A percentile compares a stretch with the other conserved stretches of the same genome.
Conservation (phyloP, 2,329 filamentous ascomycete genomes). For the Nemania sp. region DNA sequence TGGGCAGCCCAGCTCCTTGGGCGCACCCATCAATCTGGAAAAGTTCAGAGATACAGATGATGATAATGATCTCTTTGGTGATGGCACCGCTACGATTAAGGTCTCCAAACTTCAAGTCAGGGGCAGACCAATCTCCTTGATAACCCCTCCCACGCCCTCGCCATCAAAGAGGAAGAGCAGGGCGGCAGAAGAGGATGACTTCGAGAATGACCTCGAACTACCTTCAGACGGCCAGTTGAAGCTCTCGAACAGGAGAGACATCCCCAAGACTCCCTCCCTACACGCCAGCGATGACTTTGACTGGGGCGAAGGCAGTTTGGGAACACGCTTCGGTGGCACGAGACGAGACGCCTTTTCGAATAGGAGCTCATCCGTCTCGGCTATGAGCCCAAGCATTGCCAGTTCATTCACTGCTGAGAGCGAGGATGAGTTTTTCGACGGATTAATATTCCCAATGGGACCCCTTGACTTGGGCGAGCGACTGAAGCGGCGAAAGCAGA, state of each 20-base stretch:
- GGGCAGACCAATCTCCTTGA: conserved; percentile 45
- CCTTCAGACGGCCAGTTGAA: conserved; percentile 68
- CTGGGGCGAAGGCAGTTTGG: conserved; percentile 91
- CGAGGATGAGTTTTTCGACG: conserved; percentile 89
- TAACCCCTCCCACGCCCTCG: conserved; percentile 62
- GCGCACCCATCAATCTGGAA: conserved; percentile 61
- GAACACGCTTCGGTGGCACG: conserved; percentile 87
- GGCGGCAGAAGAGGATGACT: conserved; percentile 62
- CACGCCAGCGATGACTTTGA: conserved; percentile 77
- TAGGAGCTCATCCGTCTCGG: conserved; percentile 84
- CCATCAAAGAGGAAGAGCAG: conserved; percentile 56
- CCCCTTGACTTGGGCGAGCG: conserved; percentile 82
- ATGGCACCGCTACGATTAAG: conserved; percentile 70
- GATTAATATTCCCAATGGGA: conserved; percentile 82
- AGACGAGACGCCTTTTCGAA: conserved; percentile 77
- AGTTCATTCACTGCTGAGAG: conserved; percentile 92
- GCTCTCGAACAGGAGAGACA: conserved; percentile 64
- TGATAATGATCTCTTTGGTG: conserved; percentile 66
- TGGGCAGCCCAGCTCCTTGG: conserved; percentile 43
- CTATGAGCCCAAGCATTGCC: conserved; percentile 88
- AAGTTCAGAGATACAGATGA: conserved; percentile 66
- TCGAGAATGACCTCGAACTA: conserved; percentile 74
- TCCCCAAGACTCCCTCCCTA: conserved; percentile 64
- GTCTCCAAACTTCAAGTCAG: conserved; percentile 54
- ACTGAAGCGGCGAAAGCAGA: conserved; percentile 69